These are phyloP conservation scores for Aspergillus carbonarius DNA, from an alignment of 2,329 filamentous ascomycete genomes.

Conservation along the genomic window DNA sequence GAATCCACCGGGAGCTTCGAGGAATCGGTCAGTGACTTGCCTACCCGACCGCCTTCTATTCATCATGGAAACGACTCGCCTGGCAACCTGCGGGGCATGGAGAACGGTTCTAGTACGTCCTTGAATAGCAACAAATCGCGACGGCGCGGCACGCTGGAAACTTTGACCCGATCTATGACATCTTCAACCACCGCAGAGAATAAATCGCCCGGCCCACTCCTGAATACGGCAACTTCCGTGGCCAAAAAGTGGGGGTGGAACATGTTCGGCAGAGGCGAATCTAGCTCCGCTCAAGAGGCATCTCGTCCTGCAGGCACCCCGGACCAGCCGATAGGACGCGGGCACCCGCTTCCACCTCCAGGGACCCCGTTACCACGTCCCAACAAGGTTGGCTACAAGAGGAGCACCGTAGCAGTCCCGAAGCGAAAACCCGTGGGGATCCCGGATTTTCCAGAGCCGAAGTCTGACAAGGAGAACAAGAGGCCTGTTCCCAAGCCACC, in stretches of 20 bases:
- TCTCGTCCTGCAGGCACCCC: slow-evolving; percentile 45
- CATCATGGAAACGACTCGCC: slow-evolving; percentile 25
- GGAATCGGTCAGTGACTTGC: slow-evolving; percentile 21
- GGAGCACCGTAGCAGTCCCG: slow-evolving; percentile 57
- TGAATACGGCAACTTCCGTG: slow-evolving; percentile 54
- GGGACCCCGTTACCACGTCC: slow-evolving; percentile 74
- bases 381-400: slow-evolving; percentile 57
- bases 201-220: slow-evolving; percentile 41
- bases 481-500: slow-evolving; percentile 47
- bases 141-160: slow-evolving; percentile 33
- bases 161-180: slow-evolving; percentile 26
- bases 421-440: slow-evolving; percentile 64
- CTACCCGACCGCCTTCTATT: slow-evolving; percentile 30
- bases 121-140: slow-evolving; percentile 28
- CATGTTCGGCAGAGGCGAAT: slow-evolving; percentile 48
- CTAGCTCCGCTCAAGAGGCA: slow-evolving; percentile 42
- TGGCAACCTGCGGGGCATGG: slow-evolving; percentile 20
- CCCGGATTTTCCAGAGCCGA: slow-evolving; percentile 35
- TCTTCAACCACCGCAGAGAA: slow-evolving; percentile 30
- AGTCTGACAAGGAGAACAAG: slow-evolving; percentile 30
- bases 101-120: slow-evolving; percentile 27
- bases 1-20: slow-evolving; percentile 41
- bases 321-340: slow-evolving; percentile 75
- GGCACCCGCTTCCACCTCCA: slow-evolving; percentile 76
- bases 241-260: slow-evolving; percentile 62